Conservation (phyloP, 1,139 yeast species). For the Candida pseudoviswanathii region DNA sequence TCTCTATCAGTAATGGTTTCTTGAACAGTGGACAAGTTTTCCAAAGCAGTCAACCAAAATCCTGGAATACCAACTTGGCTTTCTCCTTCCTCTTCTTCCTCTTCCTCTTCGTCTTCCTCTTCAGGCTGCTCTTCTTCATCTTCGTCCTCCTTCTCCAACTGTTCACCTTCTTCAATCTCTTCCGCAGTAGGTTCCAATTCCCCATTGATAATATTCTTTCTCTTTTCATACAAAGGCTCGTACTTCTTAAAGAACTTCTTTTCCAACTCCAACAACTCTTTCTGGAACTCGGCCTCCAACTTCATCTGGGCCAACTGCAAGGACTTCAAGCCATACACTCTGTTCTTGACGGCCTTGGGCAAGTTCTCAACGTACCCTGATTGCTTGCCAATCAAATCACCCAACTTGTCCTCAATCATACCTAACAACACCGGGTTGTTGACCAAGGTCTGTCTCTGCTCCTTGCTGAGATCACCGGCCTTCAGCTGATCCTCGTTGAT, state of each 20-base stretch:
- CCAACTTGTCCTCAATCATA: slow-evolving; percentile 90
- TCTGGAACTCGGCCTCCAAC: slow-evolving; percentile 89
- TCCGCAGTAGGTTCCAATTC: slow-evolving; percentile 73
- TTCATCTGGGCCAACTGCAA: slow-evolving; percentile 80
- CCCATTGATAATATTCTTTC: slow-evolving; percentile 76
- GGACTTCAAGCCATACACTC: slow-evolving; percentile 84
- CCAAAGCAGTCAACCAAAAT: slow-evolving; percentile 96
- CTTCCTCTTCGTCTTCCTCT: slow-evolving; percentile 48
- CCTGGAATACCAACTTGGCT: slow-evolving; percentile 78
- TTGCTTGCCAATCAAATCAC: slow-evolving; percentile 80
- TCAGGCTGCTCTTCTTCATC: slow-evolving; percentile 35
- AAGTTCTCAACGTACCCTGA: slow-evolving; percentile 83
- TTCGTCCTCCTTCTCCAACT: slow-evolving; percentile 56
- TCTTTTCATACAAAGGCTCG: slow-evolving; percentile 74
- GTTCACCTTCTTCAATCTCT: slow-evolving; percentile 78
- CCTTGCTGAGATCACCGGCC: slow-evolving; percentile 19
- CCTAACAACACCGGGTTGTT: slow-evolving; percentile 78
- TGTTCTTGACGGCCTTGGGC: slow-evolving; percentile 72
- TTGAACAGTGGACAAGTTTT: slow-evolving; percentile 77
- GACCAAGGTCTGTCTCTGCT: slow-evolving; percentile 50
- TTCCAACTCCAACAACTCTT: slow-evolving; percentile 84
- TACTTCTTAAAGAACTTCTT: slow-evolving; percentile 74
- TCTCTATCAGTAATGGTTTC: slow-evolving; percentile 92
- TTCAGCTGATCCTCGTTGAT: slow-evolving; percentile 44
- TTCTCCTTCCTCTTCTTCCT: slow-evolving; percentile 43